Evolutionary conservation across 2,329 filamentous ascomycete species (phyloP).

Genomic region (Macrophomina pseudophaseolina): DNA sequence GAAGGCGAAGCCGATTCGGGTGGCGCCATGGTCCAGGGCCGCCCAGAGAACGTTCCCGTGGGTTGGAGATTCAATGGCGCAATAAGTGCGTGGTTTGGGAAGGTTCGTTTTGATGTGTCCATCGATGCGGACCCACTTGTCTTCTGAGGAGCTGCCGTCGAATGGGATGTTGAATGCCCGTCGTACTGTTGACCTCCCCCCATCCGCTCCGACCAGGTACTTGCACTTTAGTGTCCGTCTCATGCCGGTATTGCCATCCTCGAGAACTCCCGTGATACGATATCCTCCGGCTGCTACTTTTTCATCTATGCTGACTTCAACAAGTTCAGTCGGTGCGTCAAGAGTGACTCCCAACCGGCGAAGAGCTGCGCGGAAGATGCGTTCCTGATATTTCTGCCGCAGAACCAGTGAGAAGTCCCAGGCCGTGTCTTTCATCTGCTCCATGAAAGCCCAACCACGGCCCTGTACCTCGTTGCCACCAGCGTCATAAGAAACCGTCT

Average conservation of each 20-base stretch:
- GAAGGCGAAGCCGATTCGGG: conserved; percentile 60
- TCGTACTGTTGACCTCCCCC: conserved; percentile 57
- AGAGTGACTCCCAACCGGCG: conserved; percentile 44
- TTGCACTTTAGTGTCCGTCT: conserved; percentile 48
- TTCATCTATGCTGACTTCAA: conserved; percentile 40
- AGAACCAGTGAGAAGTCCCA: conserved; percentile 61
- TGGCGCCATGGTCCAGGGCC: conserved; percentile 58
- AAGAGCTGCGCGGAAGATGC: conserved; percentile 55
- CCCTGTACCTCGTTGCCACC: conserved; percentile 53
- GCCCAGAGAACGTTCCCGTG: conserved; percentile 64
- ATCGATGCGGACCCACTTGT: conserved; percentile 61
- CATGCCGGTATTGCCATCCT: conserved; percentile 36
- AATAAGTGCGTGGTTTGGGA: conserved; percentile 54
- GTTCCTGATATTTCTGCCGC: conserved; percentile 61
- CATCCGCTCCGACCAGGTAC: conserved; percentile 60
- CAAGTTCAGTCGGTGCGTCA: conserved; percentile 45
- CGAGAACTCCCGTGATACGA: conserved; percentile 38
- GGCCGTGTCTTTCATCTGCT: conserved; percentile 57
- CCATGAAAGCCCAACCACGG: conserved; percentile 59
- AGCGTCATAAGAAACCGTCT: conserved; percentile 55
- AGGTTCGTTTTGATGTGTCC: conserved; percentile 56
- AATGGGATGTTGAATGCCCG: conserved; percentile 54
- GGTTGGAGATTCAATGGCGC: conserved; percentile 57
- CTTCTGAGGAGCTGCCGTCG: conserved; percentile 55
- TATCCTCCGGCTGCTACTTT: not conserved